Percentiles rank a stretch among this genome's conserved stretches.
These are phyloP conservation scores for Mortierella alpina DNA, from an alignment of 192 early-diverging fungal genomes.

Conservation along the genomic window DNA sequence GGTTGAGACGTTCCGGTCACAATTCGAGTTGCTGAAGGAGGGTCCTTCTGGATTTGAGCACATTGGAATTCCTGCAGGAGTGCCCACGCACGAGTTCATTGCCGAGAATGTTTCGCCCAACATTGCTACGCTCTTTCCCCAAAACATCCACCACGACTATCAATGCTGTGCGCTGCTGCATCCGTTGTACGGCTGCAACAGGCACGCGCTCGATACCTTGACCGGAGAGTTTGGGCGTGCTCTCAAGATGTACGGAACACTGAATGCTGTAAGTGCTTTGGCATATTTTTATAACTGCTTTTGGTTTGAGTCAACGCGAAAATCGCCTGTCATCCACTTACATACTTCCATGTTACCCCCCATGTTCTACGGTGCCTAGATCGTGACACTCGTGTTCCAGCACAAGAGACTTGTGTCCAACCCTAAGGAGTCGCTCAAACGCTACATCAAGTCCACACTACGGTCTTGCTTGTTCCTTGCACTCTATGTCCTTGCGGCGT, in stretches of 20 bases:
- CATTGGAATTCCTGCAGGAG: constrained; percentile 58
- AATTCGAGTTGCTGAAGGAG: constrained; percentile 32
- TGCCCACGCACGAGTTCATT: constrained; percentile 64
- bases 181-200: constrained; percentile 64
- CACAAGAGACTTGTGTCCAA: constrained; percentile 40
- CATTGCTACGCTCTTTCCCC: constrained; percentile 58
- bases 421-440: constrained; percentile 47
- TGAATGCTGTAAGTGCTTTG: constrained; percentile 63
- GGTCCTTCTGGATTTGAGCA: constrained; percentile 26
- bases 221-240: constrained; percentile 64
- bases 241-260: constrained; percentile 70
- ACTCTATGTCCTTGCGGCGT: constrained; percentile 59
- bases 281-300: not conserved
- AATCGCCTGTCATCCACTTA: not conserved
- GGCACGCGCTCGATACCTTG: constrained; percentile 54
- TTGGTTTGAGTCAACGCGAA: not conserved
- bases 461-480: constrained; percentile 72
- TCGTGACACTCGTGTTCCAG: constrained; percentile 58
- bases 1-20: constrained; percentile 36
- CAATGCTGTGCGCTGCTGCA: constrained; percentile 72
- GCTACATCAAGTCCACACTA: constrained; percentile 61
- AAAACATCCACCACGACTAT: constrained; percentile 61
- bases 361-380: constrained; percentile 27
- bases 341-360: not conserved
- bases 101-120: constrained; percentile 63